Base-by-base conservation (phyloP, 441 rosid species). In the Adansonia madagascariensis region DNA sequence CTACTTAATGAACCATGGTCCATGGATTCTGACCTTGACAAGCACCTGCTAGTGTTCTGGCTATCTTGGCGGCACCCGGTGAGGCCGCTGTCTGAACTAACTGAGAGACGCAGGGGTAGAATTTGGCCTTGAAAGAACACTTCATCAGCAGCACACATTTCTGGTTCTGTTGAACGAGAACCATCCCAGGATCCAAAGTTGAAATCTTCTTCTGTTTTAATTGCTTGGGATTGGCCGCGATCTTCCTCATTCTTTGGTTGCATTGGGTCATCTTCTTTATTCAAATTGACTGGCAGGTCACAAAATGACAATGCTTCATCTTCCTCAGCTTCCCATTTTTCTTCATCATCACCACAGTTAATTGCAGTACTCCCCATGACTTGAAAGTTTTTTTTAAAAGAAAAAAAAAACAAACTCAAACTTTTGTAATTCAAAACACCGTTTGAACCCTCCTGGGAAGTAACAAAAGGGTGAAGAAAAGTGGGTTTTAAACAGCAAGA, bases 71-170 rank as follows among this genome's bases (percentile, higher is more conserved):
- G 70, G 73, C 59, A 68, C 41, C 78, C 82, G 70, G 65, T 72
- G 0, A 64, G 55, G 11, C 84, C 80, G 11, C 64, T 74, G 68
- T 89, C 94, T 18, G 92, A 86, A 83, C 89, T 84, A 31, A 88
- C 76, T 2, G 96, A 90, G 77, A 74, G 89, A 55, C 95, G 95
- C 11, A 88, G 82, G 39, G 98, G 98, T 17, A 95, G 85, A 62
- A 95, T 90, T 80, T 82, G 91, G 5, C 98, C 98, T 74, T 90
- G 85, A 76, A 82, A 95, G 87, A 95, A 95, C 60, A 95, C 87
- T 53, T 95, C 96, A 41, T 95, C 98, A 0, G 98, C 98, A 0
- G 93, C 85, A 24, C 95, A 91, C 95, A 94, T 94, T 67, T 87
- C 91, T 69, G 83, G 80, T 56, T 80, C 84, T 41, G 79, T 69